phyloP scores from a whole-genome alignment of 2,329 filamentous ascomycete species.

The Taxawa tesnikishii region DNA sequence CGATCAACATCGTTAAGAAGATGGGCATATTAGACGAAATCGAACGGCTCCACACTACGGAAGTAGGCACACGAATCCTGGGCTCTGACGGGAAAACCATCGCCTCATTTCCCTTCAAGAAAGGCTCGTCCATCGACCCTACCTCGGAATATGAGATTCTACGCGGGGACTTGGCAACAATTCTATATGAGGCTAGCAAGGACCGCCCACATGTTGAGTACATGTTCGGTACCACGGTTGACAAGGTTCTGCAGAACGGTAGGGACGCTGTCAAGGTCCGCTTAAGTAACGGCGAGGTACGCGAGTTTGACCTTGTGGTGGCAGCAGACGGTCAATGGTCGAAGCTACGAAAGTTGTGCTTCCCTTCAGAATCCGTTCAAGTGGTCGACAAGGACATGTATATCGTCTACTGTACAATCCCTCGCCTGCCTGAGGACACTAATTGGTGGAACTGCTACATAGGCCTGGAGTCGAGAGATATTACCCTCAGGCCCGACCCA shows the following conservation, averaged over 20 bases:
- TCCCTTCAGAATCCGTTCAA: slow-evolving; percentile 5
- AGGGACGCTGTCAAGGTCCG: slow-evolving; percentile 2
- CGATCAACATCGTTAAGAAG: slow-evolving; percentile 11
- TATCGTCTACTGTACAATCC: slow-evolving; percentile 7
- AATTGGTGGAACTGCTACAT: slow-evolving; percentile 9
- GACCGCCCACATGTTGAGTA: slow-evolving; percentile 5
- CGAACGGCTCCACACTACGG: slow-evolving; percentile 9
- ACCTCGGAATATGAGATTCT: slow-evolving; percentile 41
- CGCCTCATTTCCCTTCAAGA: slow-evolving; percentile 11
- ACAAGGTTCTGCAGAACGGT: slow-evolving; percentile 3
- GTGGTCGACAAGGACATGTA: slow-evolving; percentile 7
- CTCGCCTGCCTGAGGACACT: slow-evolving; percentile 6
- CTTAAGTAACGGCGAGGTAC: slow-evolving; percentile 2
- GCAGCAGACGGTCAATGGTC: slow-evolving; percentile 8
- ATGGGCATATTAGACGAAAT: slow-evolving; percentile 16
- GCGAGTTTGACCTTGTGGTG: slow-evolving; percentile 4
- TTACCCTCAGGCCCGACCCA: slow-evolving; percentile 14
- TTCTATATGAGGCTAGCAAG: slow-evolving; percentile 22
- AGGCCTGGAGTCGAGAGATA: slow-evolving; percentile 8
- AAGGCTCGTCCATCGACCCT: slow-evolving; percentile 11
- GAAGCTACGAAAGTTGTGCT: slow-evolving; percentile 8
- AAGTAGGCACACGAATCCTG: slow-evolving; percentile 15
- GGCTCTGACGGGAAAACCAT: slow-evolving; percentile 9
- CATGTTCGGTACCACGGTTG: slow-evolving; percentile 6
- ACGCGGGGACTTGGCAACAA: slow-evolving; percentile 32